Percentiles rank a stretch among this genome's conserved stretches.
phyloP scores from a whole-genome alignment of 2,329 filamentous ascomycete genomes.

The Neopestalotiopsis clavispora region DNA sequence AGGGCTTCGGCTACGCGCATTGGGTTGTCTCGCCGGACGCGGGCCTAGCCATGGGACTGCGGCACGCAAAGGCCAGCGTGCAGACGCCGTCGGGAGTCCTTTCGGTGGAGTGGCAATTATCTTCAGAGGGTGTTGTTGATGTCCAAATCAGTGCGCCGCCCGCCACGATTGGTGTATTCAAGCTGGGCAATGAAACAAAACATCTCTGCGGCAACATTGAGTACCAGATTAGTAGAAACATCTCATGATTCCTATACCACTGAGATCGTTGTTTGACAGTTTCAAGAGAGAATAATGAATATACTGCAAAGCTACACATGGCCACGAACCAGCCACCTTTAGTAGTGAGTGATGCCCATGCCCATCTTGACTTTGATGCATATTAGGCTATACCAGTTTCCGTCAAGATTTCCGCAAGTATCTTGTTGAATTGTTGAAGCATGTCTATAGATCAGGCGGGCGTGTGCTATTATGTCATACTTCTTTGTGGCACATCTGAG shows the following conservation, averaged over 20 bases:
- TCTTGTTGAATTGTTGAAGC: not conserved
- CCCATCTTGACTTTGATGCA: not conserved
- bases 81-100: conserved; percentile 32
- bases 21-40: conserved; percentile 34
- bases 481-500: not conserved
- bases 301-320: too few species aligned
- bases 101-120: conserved; percentile 27
- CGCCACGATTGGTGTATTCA: conserved; percentile 20
- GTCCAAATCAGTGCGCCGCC: conserved; percentile 23
- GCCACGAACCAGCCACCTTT: not conserved
- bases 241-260: not conserved
- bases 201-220: conserved; percentile 13
- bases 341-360: not conserved
- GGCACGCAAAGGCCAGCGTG: conserved; percentile 29
- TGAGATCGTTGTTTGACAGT: not conserved
- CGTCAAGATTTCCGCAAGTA: not conserved
- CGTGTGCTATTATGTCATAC: not conserved
- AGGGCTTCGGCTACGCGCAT: conserved; percentile 30
- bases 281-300: not conserved
- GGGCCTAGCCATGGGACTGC: conserved; percentile 32
- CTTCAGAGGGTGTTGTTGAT: not conserved
- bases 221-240: conserved; percentile 12
- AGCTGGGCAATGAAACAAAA: conserved; percentile 16
- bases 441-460: not conserved
- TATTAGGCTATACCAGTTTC: not conserved